Percentiles rank a stretch among this genome's conserved stretches.
phyloP scores from a whole-genome alignment of 257 asterid genomes.

The Solanum habrochaites region DNA sequence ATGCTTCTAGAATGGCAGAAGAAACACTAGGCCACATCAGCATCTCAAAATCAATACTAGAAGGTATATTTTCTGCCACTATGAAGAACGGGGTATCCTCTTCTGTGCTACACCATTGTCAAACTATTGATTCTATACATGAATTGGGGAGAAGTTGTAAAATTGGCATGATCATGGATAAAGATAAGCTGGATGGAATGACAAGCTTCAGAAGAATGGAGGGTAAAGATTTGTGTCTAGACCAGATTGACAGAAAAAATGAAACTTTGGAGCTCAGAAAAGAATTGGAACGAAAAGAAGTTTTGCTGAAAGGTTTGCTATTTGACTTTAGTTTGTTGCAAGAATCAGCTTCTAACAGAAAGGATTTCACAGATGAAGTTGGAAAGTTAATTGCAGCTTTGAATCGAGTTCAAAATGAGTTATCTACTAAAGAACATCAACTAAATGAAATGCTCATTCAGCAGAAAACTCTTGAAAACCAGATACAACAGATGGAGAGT shows the following conservation, averaged over 20 bases:
- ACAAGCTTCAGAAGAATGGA: constrained; percentile 5
- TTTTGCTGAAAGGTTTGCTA: constrained; percentile 63
- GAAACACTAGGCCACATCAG: constrained; percentile 26
- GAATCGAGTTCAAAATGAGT: constrained; percentile 46
- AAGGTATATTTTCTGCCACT: constrained; percentile 30
- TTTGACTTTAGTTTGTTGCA: constrained; percentile 86
- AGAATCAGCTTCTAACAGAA: constrained; percentile 70
- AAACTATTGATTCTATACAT: constrained; percentile 20
- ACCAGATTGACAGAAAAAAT: constrained; percentile 15
- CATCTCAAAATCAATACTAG: constrained; percentile 40
- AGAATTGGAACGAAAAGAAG: constrained; percentile 55
- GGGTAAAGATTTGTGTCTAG: constrained; percentile 11
- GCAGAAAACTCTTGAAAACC: constrained; percentile 36
- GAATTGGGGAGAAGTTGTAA: constrained; percentile 7
- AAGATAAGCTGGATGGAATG: background rate
- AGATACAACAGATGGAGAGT: constrained; percentile 43
- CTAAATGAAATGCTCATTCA: constrained; percentile 41
- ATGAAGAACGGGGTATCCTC: constrained; percentile 33
- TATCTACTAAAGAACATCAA: constrained; percentile 36
- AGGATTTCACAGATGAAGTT: constrained; percentile 58
- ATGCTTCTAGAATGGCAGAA: constrained; percentile 38
- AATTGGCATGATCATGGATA: background rate
- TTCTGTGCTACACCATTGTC: constrained; percentile 35
- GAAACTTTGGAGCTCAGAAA: constrained; percentile 34
- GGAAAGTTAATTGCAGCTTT: constrained; percentile 39